Base-by-base conservation (phyloP, 495 filamentous ascomycete species). In the Xylaria flabelliformis region DNA sequence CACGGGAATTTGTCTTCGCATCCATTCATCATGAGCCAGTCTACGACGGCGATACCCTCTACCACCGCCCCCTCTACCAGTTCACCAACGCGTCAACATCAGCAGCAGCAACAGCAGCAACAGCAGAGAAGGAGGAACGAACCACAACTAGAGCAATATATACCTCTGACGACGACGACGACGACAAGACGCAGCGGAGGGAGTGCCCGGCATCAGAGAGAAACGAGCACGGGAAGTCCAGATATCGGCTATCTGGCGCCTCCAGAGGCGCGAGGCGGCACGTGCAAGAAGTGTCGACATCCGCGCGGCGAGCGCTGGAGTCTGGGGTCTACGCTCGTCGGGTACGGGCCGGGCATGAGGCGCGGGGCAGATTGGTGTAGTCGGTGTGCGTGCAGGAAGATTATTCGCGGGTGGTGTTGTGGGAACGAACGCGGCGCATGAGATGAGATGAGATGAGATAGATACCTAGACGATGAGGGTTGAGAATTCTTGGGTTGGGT, bases 381-480 rank as follows among this genome's bases (percentile, higher is more conserved):
- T 29, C 65, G 77, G n/a, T 79, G 77, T 26, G 74, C 74, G 10
- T 76, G 74, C 70, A 63, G 75, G 29, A 77, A 76, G 71, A 50
- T 79, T 24, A 39, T 68, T 5, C 68, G 50, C 21, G 10, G 48
- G 5, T 74, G 71, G 62, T 77, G 77, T 55, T 77, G 75, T 61
- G 68, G 61, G 21, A 51, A 8, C 8, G 6, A 29, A 51, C 19
- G 9, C 39, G 1, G 55, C 12, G 39, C 13, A 41, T 41, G 39
- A 41, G n/a, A n/a, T n/a, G n/a, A n/a, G n/a, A 2, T 63, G 39
- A 63, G 21, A n/a, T 42, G 19, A 63, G 17, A 7, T 1, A 1
- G 29, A 17, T 15, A 46, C 1, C 5, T 34, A 5, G 15, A 26
- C 1, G 12, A 17, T 17, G 32, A 19, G 15, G 26, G 19, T 59